These are phyloP conservation scores for Citrus medica DNA, from an alignment of 345 rosid species.

Conservation along the genomic window DNA sequence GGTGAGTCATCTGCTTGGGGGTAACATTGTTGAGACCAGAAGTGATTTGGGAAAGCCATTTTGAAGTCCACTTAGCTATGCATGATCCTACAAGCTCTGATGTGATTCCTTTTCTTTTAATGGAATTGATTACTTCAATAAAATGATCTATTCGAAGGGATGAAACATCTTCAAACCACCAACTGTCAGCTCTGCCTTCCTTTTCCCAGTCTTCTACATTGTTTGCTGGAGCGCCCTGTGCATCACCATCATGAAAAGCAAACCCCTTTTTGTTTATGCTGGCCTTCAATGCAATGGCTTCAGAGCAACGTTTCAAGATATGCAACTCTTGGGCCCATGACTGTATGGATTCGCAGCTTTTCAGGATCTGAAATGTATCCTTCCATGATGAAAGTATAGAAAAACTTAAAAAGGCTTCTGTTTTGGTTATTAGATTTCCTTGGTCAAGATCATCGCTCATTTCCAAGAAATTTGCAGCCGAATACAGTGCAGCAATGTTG, in stretches of 20 bases:
- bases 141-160: slow-evolving; percentile 58
- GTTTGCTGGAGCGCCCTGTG: slow-evolving; percentile 1
- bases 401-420: slow-evolving; percentile 38
- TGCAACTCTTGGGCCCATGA: slow-evolving; percentile 38
- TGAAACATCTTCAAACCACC: slow-evolving; percentile 62
- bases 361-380: slow-evolving; percentile 38
- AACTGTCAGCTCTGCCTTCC: slow-evolving; percentile 20
- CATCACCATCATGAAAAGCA: neutral
- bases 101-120: slow-evolving; percentile 34
- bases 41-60: slow-evolving; percentile 41
- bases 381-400: slow-evolving; percentile 46
- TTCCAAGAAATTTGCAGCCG: slow-evolving; percentile 55
- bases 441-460: slow-evolving; percentile 45
- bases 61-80: slow-evolving; percentile 44
- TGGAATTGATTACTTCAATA: slow-evolving; percentile 39
- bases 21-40: slow-evolving; percentile 21
- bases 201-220: slow-evolving; percentile 1
- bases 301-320: slow-evolving; percentile 41
- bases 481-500: slow-evolving; percentile 39
- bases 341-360: slow-evolving; percentile 43
- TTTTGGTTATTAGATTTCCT: slow-evolving; percentile 41
- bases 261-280: slow-evolving; percentile 23
- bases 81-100: slow-evolving; percentile 43
- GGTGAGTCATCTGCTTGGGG: slow-evolving; percentile 24
- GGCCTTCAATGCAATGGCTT: slow-evolving; percentile 52